These are phyloP conservation scores for Fusarium sublunatum DNA, from an alignment of 2,329 filamentous ascomycete genomes.

Conservation along the genomic window DNA sequence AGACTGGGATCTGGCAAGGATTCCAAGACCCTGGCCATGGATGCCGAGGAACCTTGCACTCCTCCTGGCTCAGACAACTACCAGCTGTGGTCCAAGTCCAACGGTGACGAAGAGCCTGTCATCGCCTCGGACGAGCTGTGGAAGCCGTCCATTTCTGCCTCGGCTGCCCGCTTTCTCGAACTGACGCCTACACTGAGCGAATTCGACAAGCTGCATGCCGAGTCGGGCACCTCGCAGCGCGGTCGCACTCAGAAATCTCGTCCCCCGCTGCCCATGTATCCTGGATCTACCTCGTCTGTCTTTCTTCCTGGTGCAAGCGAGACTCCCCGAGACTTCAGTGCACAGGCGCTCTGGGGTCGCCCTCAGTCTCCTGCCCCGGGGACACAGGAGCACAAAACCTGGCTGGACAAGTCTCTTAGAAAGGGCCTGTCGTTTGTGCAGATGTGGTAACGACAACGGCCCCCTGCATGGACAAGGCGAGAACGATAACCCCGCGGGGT, in stretches of 20 bases:
- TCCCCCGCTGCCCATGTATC: slow-evolving; percentile 38
- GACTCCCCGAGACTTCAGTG: slow-evolving; percentile 44
- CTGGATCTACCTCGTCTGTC: slow-evolving; percentile 38
- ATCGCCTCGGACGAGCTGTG: slow-evolving; percentile 36
- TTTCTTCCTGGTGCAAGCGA: slow-evolving; percentile 42
- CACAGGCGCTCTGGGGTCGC: slow-evolving; percentile 42
- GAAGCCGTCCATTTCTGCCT: slow-evolving; percentile 32
- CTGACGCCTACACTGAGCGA: slow-evolving; percentile 35
- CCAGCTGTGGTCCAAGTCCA: slow-evolving; percentile 44
- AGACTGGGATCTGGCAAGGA: slow-evolving; percentile 28
- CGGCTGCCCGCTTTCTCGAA: slow-evolving; percentile 33
- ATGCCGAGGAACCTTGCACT: slow-evolving; percentile 17
- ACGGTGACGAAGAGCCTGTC: slow-evolving; percentile 9
- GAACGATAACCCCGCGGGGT: slow-evolving; percentile 11
- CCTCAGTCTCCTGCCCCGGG: slow-evolving; percentile 27
- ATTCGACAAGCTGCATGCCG: slow-evolving; percentile 34
- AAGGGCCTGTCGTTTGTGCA: slow-evolving; percentile 40
- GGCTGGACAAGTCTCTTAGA: slow-evolving; percentile 43
- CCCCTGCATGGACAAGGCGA: slow-evolving; percentile 15
- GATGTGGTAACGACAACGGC: slow-evolving; percentile 29
- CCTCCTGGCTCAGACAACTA: slow-evolving; percentile 29
- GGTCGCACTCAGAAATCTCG: slow-evolving; percentile 34
- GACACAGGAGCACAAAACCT: slow-evolving; percentile 35
- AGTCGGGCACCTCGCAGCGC: slow-evolving; percentile 41
- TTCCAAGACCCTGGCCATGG: slow-evolving; percentile 11